Base-by-base conservation (phyloP, 2,329 filamentous ascomycete species). In the Penicillium thymicola region DNA sequence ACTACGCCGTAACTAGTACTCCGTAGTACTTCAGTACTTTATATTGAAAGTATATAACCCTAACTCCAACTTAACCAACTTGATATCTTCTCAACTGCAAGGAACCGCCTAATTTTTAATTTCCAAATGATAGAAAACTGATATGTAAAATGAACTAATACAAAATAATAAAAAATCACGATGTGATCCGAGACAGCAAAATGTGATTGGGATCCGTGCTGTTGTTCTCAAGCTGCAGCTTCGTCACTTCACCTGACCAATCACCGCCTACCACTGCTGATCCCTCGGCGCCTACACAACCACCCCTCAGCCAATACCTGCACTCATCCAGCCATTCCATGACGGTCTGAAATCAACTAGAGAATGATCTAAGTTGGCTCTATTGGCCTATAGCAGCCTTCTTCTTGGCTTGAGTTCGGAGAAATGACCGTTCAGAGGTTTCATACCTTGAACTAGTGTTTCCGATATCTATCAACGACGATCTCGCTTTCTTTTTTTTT, bases 161-260 rank as follows among this genome's bases (percentile, higher is more conserved):
- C 6, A 13, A 18, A 27, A 27, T 11, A 28, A 28, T 9, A 28
- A 28, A 18, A 28, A 27, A n/a, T 11, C 14, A 21, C 14, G 16
- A 37, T 50, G 40, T 40, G 38, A 55, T 54, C 52, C 52, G 56
- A 62, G 58, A 62, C 51, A 51, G 51, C 11, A 48, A 59, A 48
- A 59, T 66, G 64, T 66, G 64, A 66, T 63, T 47, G 60, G 60
- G 59, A 65, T 65, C 60, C 60, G 62, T 64, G 59, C 63, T 59
- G 57, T 50, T 28, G 60, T 61, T 63, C 60, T 59, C 54, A 58
- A 65, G 52, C 63, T 66, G 64, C 64, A 66, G 60, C 59, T 62
- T 62, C 62, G 46, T 66, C 64, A 66, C 64, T 55, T 60, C 51
- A 6, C 34, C 54, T 16, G 40, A 32, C 63, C 64, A 66, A 66